These are phyloP conservation scores for Vickermania spadyakhi DNA, from an alignment of 208 protist species.

Conservation along the genomic window DNA sequence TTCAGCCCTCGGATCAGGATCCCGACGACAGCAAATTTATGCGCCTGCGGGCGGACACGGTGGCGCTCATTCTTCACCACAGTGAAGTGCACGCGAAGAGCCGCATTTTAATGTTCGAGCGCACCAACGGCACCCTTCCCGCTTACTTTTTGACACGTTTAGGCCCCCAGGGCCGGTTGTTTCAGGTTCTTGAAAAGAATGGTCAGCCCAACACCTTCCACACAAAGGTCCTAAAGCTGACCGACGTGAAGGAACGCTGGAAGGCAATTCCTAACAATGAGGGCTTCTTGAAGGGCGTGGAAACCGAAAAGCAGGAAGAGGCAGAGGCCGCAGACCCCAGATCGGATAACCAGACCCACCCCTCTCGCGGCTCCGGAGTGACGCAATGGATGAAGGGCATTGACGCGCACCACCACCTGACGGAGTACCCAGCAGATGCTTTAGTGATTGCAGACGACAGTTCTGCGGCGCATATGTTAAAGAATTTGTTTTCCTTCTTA, in stretches of 20 bases:
- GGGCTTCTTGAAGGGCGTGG: constrained; percentile 44
- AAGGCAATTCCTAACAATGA: constrained; percentile 73
- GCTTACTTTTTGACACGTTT: constrained; percentile 71
- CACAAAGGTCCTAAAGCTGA: constrained; percentile 44
- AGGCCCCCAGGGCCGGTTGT: constrained; percentile 44
- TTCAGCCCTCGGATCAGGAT: constrained; percentile 52
- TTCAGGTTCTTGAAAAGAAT: constrained; percentile 70
- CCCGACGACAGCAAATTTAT: constrained; percentile 53
- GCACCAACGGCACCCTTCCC: constrained; percentile 71
- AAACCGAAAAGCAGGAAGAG: constrained; percentile 1
- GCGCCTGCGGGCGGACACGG: constrained; percentile 71
- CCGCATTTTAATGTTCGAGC: constrained; percentile 68
- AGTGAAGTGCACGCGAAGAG: constrained; percentile 71
- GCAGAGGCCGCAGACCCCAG: neutral
- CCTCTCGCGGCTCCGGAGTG: constrained; percentile 9
- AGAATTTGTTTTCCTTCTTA: constrained; percentile 67
- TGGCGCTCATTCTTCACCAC: constrained; percentile 83
- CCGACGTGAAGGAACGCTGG: constrained; percentile 64
- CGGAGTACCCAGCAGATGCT: constrained; percentile 47
- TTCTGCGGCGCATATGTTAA: constrained; percentile 22
- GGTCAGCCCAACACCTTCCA: constrained; percentile 68
- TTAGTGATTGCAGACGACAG: constrained; percentile 65
- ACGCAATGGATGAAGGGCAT: constrained; percentile 73
- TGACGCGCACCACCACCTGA: constrained; percentile 46
- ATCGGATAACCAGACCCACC: neutral